These are phyloP conservation scores for Mercurialis annua DNA, from an alignment of 345 rosid species.

Conservation along the genomic window DNA sequence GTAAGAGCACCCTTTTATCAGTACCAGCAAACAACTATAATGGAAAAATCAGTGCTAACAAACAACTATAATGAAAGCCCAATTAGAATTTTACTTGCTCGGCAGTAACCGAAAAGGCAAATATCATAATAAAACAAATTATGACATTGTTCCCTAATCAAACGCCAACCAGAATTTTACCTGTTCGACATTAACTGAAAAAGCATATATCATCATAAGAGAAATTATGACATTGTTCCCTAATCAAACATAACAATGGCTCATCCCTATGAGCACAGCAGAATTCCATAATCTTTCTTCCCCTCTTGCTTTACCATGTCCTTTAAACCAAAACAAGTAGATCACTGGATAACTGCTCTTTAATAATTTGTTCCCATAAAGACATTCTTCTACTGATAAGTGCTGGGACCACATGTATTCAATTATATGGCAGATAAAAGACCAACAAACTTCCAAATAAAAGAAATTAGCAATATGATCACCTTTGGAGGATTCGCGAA, in stretches of 20 bases:
- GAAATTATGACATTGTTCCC: background rate
- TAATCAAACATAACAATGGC: background rate
- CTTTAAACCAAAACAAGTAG: background rate
- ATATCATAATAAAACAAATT: background rate
- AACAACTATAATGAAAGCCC: background rate
- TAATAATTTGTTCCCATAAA: background rate
- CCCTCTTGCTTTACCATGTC: background rate
- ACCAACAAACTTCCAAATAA: conserved; percentile 1
- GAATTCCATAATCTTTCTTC: background rate
- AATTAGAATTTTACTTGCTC: background rate
- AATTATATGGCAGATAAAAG: conserved; percentile 4
- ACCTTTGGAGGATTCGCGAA: conserved; percentile 83
- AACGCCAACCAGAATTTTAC: background rate
- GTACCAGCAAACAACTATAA: background rate
- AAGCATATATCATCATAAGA: background rate
- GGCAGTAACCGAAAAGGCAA: background rate
- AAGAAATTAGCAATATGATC: conserved; percentile 23
- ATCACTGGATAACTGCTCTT: background rate
- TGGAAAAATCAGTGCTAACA: no score
- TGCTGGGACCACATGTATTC: background rate
- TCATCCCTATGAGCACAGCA: background rate
- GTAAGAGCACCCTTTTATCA: background rate
- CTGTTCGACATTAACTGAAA: background rate
- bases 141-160: background rate
- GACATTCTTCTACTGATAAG: background rate